Percentiles rank a stretch among this genome's conserved stretches.
Conservation (phyloP, 2,329 filamentous ascomycete species). For the Hymenoscyphus linearis region DNA sequence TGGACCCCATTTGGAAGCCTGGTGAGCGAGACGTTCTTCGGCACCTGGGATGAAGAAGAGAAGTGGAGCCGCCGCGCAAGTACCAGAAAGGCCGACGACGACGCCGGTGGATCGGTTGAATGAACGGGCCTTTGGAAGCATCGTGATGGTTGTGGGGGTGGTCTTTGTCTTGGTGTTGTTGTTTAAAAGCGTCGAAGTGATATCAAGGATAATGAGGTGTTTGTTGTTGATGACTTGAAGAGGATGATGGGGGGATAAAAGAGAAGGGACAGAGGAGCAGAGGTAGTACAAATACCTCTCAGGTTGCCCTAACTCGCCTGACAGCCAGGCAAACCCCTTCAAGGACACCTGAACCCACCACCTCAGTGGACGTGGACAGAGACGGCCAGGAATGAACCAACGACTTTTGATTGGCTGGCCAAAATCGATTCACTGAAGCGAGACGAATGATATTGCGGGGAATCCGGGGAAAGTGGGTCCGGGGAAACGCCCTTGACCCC, state of each 20-base stretch:
- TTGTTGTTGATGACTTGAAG: background rate
- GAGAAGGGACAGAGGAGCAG: background rate
- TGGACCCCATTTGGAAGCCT: slow-evolving; percentile 24
- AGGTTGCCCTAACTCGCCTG: background rate
- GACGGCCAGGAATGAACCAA: background rate
- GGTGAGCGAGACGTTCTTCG: slow-evolving; percentile 20
- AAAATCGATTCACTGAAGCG: background rate
- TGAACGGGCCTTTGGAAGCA: slow-evolving; percentile 11
- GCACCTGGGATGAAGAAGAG: slow-evolving; percentile 22
- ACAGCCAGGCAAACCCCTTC: background rate
- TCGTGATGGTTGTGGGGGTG: slow-evolving; percentile 1
- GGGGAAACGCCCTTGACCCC: background rate
- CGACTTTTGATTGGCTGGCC: background rate
- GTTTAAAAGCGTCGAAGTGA: background rate
- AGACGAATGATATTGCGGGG: background rate
- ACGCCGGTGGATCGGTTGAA: slow-evolving; percentile 11
- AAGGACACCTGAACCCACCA: no score
- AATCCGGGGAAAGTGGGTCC: background rate
- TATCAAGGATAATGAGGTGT: background rate
- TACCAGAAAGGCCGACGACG: slow-evolving; percentile 16
- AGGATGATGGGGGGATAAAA: background rate
- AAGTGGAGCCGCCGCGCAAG: slow-evolving; percentile 17
- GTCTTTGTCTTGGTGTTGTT: slow-evolving; percentile 1
- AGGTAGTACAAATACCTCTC: background rate
- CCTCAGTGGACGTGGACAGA: no score